Evolutionary conservation across 2,329 filamentous ascomycete species (phyloP), one percentile per base, ranked within the genome.

Genomic region (Fusarium sp.): DNA sequence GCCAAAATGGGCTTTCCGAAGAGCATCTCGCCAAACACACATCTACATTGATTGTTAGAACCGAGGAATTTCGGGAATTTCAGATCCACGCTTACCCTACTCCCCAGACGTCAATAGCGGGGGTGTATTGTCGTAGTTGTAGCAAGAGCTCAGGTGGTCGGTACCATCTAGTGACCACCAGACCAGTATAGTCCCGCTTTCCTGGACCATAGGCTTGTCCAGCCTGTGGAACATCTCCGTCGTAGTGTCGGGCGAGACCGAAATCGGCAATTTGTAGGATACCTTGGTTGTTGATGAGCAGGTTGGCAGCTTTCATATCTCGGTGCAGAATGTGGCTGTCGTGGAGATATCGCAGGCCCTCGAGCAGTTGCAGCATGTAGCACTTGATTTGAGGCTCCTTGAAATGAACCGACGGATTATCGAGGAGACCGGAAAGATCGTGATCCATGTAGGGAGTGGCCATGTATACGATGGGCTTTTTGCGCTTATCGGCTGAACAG

Each of bases 371-470:
- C 66, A 96, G 85, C 89, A 99, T 91, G 82, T 99, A 99, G 84
- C 96, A 99, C 82, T 99, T 99, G 82, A 98, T 97, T 80, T 98
- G 95, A 8, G 94, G 88, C 78, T 95, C 92, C 53, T 92, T 93
- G 78, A 99, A 95, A 44, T 89, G 89, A 42, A 99, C 95, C 11
- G 92, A 91, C 14, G 95, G 95, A 77, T 99, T 99, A 81, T 98
- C 96, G 77, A 99, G 90, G 35, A 99, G 89, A 47, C 96, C 96
- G 13, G 95, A 97, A n/a, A 99, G 88, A 83, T 99, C 96, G 83
- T 99, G 96, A 77, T 98, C 95, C 94, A 98, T 98, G 82, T 99
- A 99, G 11, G 95, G 96, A 47, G 92, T 98, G 56, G 97, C 95
- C 96, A 99, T 99, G 83, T 98, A 98, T 86, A 99, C 94, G 75